phyloP scores from a whole-genome alignment of 371 early-diverging fungal species.

The Apophysomyces variabilis region DNA sequence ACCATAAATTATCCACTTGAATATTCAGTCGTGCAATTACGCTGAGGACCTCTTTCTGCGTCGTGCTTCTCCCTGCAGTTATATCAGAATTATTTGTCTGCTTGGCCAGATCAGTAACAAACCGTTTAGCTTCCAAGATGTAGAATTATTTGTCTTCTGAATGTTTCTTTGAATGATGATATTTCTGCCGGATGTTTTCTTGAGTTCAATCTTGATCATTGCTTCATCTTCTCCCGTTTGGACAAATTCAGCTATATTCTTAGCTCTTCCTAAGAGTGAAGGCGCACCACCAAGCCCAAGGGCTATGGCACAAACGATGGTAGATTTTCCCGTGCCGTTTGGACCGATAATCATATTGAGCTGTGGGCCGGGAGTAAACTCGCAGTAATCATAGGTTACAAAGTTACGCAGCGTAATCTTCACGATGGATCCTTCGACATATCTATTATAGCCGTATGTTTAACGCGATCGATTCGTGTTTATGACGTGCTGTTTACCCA shows the following conservation, averaged over 20 bases:
- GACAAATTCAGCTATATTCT: slow-evolving; percentile 89
- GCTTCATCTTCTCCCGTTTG: slow-evolving; percentile 87
- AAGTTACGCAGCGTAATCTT: slow-evolving; percentile 84
- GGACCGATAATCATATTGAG: slow-evolving; percentile 98
- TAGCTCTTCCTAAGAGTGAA: slow-evolving; percentile 83
- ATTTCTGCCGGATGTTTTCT: slow-evolving; percentile 51
- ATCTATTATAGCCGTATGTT: slow-evolving; percentile 34
- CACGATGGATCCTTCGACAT: slow-evolving; percentile 77
- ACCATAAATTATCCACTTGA: slow-evolving; percentile 97
- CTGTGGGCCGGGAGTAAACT: slow-evolving; percentile 88
- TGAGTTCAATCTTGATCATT: slow-evolving; percentile 79
- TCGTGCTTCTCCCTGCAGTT: slow-evolving; percentile 54
- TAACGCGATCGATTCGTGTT: background rate
- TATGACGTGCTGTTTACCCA: slow-evolving; percentile 1
- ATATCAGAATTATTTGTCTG: background rate
- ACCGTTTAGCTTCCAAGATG: slow-evolving; percentile 86
- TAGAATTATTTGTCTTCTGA: slow-evolving; percentile 66
- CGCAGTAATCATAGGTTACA: slow-evolving; percentile 90
- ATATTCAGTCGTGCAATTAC: slow-evolving; percentile 71
- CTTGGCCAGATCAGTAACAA: slow-evolving; percentile 7
- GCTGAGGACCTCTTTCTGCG: slow-evolving; percentile 67
- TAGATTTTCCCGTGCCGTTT: slow-evolving; percentile 99
- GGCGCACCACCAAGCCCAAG: slow-evolving; percentile 94
- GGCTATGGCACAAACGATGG: slow-evolving; percentile 97
- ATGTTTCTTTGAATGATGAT: slow-evolving; percentile 75